Evolutionary conservation across 1,284 basidiomycete species (phyloP), one percentile per base, ranked within the genome.

Genomic region (Pseudozyma pruni): DNA sequence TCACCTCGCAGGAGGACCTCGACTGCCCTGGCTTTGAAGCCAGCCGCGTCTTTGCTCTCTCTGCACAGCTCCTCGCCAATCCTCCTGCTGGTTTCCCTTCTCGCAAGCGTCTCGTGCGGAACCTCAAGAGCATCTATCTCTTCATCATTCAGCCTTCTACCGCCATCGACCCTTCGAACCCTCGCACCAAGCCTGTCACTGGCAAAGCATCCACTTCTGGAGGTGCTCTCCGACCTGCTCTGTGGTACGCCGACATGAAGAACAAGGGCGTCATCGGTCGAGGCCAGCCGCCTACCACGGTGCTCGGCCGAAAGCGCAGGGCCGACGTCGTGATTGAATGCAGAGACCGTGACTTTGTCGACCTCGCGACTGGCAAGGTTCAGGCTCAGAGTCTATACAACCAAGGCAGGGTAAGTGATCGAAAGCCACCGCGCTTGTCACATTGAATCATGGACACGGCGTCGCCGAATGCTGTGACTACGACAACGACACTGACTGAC

Each of bases 291-390:
- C 69, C 76, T 27, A 77, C 57, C 35, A 71, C 68, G 10, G 55
- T 77, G 19, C 52, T 81, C 4, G 74, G 76, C 11, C 59, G 74
- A n/a, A 77, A 74, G 56, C 59, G 59, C 35, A 77, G 71, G 55
- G 68, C 74, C 13, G 78, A 79, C 33, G 71, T 80, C 27, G 69
- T 78, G 8, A 72, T 81, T 42, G 78, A 81, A 48, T 78, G 75
- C 64, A 50, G 55, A 17, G 80, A 80, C 52, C 49, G 68, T 9
- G 79, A 80, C 54, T 60, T 81, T 29, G 57, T 81, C 32, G 66
- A 79, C 49, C 68, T 80, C 17, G 78, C 80, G 1, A 75, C 74
- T 0, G 80, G 80, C 27, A 78, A 80, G 48, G 54, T 58, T 4
- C 74, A 72, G n/a, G 53, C 75, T 0, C 71, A 73, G 47, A 33